These are phyloP conservation scores for Jamesozyma piceae DNA, from an alignment of 805 yeast genomes.

Conservation along the genomic window DNA sequence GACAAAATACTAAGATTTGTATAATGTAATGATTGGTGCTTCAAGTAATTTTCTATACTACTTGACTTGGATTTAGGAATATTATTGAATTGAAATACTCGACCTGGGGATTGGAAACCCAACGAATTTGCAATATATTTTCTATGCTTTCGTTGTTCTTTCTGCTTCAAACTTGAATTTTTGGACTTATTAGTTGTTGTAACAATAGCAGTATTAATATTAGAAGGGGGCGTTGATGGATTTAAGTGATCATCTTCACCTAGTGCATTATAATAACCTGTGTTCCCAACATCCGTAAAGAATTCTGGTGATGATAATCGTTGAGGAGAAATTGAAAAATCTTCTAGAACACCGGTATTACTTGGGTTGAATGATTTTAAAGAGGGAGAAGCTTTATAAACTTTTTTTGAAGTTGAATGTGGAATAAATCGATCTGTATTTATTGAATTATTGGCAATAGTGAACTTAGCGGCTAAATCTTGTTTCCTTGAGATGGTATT, in stretches of 20 bases:
- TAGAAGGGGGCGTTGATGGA: conserved; percentile 1
- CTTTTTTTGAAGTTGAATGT: conserved; percentile 23
- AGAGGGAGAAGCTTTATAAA: conserved; percentile 15
- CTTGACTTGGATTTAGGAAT: neutral
- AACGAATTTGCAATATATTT: conserved; percentile 43
- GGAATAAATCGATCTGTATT: conserved; percentile 35
- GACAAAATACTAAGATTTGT: neutral
- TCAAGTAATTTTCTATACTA: neutral
- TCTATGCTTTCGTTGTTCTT: conserved; percentile 22
- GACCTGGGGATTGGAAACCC: conserved; percentile 21
- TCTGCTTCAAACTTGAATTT: neutral
- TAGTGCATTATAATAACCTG: conserved; percentile 20
- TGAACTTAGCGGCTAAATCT: neutral
- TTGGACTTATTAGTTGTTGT: neutral
- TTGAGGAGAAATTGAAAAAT: conserved; percentile 20
- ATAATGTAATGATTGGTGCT: neutral
- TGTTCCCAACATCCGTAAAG: conserved; percentile 16
- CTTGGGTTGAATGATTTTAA: conserved; percentile 10
- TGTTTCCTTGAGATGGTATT: conserved; percentile 7
- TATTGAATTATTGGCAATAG: conserved; percentile 7
- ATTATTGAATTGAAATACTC: conserved; percentile 11
- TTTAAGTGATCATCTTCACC: neutral
- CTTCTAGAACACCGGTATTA: conserved; percentile 7
- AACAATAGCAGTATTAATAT: neutral
- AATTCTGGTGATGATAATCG: conserved; percentile 28